A percentile compares a stretch with the other conserved stretches of the same genome.
These are phyloP conservation scores for Penicillium sp. DNA, from an alignment of 2,329 filamentous ascomycete species.

Conservation along the genomic window DNA sequence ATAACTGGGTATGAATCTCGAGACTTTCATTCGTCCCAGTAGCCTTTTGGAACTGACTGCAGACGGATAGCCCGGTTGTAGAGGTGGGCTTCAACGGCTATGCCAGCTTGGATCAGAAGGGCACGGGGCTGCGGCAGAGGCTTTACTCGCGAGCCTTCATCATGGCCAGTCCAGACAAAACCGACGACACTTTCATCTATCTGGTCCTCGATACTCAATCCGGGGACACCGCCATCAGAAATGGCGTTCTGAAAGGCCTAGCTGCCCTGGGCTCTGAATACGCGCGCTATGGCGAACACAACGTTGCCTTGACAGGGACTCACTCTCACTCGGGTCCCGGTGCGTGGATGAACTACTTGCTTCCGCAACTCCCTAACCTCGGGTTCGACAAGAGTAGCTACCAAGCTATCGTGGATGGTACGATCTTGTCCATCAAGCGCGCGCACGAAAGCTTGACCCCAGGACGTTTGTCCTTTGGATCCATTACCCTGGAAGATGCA, in stretches of 20 bases:
- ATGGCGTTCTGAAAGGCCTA: conserved; percentile 77
- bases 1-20: conserved; percentile 55
- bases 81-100: conserved; percentile 91
- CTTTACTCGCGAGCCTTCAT: conserved; percentile 88
- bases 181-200: conserved; percentile 73
- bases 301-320: conserved; percentile 84
- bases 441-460: conserved; percentile 67
- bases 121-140: conserved; percentile 77
- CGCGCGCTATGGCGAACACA: conserved; percentile 67
- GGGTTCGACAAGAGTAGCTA: conserved; percentile 87
- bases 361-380: conserved; percentile 82
- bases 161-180: conserved; percentile 60
- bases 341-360: conserved; percentile 88
- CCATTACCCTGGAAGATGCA: conserved; percentile 63
- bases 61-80: conserved; percentile 61
- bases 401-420: conserved; percentile 79
- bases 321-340: conserved; percentile 89
- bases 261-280: conserved; percentile 64
- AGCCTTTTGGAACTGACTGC: too few species aligned
- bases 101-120: conserved; percentile 75
- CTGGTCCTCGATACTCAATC: conserved; percentile 80
- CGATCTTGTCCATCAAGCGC: conserved; percentile 70
- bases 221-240: conserved; percentile 80
- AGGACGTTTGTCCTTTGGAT: conserved; percentile 67
- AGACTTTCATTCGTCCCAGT: too few species aligned